A percentile compares a stretch with the other conserved stretches of the same genome.
Evolutionary conservation across 345 rosid genomes (phyloP).

Genomic region (Hypericum perforatum): DNA sequence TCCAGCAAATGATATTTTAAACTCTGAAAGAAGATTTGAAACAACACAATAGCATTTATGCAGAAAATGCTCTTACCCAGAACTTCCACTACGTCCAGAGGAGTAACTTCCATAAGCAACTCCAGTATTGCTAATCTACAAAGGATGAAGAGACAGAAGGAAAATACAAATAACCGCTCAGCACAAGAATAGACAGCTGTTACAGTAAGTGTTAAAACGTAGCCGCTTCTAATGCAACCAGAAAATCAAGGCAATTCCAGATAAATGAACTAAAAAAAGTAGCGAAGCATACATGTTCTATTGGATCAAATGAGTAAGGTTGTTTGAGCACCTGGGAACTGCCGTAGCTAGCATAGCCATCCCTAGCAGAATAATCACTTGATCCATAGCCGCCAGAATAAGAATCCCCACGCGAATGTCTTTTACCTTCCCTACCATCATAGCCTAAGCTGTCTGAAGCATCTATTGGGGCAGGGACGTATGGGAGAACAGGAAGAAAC

Average conservation of each 20-base stretch:
- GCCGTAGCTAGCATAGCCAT: slow-evolving; percentile 67
- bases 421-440: slow-evolving; percentile 71
- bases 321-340: slow-evolving; percentile 43
- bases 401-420: slow-evolving; percentile 59
- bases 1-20: too few species aligned
- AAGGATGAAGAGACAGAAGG: slow-evolving; percentile 9
- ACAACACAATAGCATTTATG: not conserved
- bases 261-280: too few species aligned
- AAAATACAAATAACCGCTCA: too few species aligned
- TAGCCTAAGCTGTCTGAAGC: slow-evolving; percentile 39
- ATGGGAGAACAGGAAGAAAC: slow-evolving; percentile 77
- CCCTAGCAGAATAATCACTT: slow-evolving; percentile 45
- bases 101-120: slow-evolving; percentile 75
- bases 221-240: too few species aligned
- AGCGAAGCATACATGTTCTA: not conserved
- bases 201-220: too few species aligned
- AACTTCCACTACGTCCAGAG: slow-evolving; percentile 56
- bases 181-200: too few species aligned
- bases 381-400: slow-evolving; percentile 70
- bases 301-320: too few species aligned
- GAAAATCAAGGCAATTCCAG: too few species aligned
- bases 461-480: slow-evolving; percentile 69
- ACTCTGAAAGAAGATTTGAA: not conserved
- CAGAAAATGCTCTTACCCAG: slow-evolving; percentile 55
- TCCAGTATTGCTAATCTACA: slow-evolving; percentile 63